Evolutionary conservation across 306 rosid genomes (phyloP).

Genomic region (Elaeagnus macrophylla): DNA sequence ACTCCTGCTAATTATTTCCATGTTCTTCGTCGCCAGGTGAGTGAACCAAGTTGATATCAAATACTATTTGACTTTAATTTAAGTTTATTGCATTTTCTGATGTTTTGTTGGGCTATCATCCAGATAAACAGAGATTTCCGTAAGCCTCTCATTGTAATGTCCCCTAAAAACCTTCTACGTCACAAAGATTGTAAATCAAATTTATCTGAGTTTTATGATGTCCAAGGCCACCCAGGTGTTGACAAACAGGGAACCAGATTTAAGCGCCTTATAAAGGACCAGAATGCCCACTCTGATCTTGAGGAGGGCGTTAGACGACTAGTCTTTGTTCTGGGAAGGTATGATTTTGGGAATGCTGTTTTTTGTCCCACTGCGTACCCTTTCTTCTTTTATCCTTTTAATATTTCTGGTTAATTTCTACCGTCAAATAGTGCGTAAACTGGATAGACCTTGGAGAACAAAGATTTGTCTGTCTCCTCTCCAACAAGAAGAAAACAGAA

Average conservation of each 20-base stretch:
- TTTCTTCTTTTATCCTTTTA: background rate
- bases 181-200: conserved; percentile 88
- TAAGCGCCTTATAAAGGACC: conserved; percentile 92
- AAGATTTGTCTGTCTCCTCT: background rate
- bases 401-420: too few species aligned
- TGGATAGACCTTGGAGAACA: too few species aligned
- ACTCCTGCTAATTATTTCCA: conserved; percentile 98
- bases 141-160: conserved; percentile 89
- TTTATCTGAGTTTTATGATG: conserved; percentile 92
- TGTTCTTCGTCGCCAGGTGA: conserved; percentile 85
- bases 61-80: background rate
- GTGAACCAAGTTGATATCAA: conserved; percentile 21
- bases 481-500: background rate
- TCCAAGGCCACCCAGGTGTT: conserved; percentile 95
- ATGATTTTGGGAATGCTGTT: background rate
- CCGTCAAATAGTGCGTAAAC: too few species aligned
- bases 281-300: conserved; percentile 53
- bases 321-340: conserved; percentile 98
- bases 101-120: conserved; percentile 9
- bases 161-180: conserved; percentile 90
- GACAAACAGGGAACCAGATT: conserved; percentile 98
- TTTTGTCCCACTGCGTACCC: too few species aligned
- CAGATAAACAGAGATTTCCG: conserved; percentile 91
- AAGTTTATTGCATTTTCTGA: conserved; percentile 7
- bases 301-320: conserved; percentile 92